Base-by-base conservation (phyloP, 306 rosid genomes). In the Pterocarpus santalinus region DNA sequence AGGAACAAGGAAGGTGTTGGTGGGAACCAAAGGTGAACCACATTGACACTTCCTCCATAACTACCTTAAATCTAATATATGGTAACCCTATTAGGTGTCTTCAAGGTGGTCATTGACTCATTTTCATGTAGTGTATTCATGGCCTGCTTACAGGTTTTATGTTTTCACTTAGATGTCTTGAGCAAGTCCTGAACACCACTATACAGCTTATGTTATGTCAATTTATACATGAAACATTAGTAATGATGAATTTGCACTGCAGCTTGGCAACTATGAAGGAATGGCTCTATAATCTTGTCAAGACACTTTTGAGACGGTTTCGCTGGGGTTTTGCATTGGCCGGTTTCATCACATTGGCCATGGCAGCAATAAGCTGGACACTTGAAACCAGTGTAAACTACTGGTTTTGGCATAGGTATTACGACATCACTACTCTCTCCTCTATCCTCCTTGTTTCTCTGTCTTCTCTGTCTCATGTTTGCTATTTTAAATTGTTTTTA, bases 341-440 rank as follows among this genome's bases (percentile, higher is more conserved):
- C 17, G 99, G 98, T 66, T 85, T 89, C n/a, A 36, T 58, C 5
- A 79, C 94, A 43, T 81, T 96, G 85, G 89, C 90, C 78, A 79
- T 93, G 89, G 99, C 99, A 39, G 94, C 85, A 83, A 66, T 61
- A 53, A 94, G 99, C 85, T 88, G 99, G 99, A 78, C 51, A 7
- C 82, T 93, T 80, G 99, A 93, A 89, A 89, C 85, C 66, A 89
- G 94, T 82, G 85, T 87, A 76, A 93, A 64, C 81, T 96, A 96
- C 90, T 96, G 99, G 99, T 38, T 93, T 75, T 96, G 99, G 99
- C 98, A 93, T 63, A 96, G 98, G 99, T 93, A 91, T 33, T 28
- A 68, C 73, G 12, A 55, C 63, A 22, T 33, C 4, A n/a, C 68
- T 65, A 58, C 55, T 64, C 53, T 66, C 32, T 38, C n/a, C 39